Evolutionary conservation across 345 rosid species (phyloP).

Genomic region (Linum tenue): DNA sequence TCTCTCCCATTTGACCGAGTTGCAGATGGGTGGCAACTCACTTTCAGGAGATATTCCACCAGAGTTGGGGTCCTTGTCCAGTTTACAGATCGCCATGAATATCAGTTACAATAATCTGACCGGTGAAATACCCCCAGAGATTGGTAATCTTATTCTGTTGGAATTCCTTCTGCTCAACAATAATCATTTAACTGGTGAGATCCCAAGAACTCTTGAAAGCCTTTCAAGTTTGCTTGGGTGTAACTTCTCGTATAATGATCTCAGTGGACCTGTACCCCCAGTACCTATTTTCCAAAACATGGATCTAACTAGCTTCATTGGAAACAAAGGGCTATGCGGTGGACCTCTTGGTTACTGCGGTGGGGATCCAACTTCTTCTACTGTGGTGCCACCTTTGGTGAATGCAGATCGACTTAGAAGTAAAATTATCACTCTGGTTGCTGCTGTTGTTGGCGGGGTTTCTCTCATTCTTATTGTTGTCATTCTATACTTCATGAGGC

Average conservation of each 20-base stretch:
- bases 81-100: constrained; percentile 79
- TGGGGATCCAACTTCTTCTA: constrained; percentile 3
- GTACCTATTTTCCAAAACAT: constrained; percentile 53
- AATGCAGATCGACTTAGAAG: constrained; percentile 24
- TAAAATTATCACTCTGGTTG: constrained; percentile 40
- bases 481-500: constrained; percentile 45
- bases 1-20: constrained; percentile 57
- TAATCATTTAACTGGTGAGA: constrained; percentile 61
- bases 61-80: constrained; percentile 50
- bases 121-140: constrained; percentile 52
- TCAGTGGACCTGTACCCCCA: constrained; percentile 55
- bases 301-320: constrained; percentile 54
- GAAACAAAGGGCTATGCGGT: constrained; percentile 53
- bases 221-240: constrained; percentile 70
- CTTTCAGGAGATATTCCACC: constrained; percentile 55
- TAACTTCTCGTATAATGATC: constrained; percentile 67
- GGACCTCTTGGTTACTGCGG: constrained; percentile 32
- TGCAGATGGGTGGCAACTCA: constrained; percentile 76
- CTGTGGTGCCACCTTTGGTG: constrained; percentile 12
- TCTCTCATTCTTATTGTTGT: constrained; percentile 39
- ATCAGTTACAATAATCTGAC: constrained; percentile 61
- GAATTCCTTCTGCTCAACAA: constrained; percentile 65
- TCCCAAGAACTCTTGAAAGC: constrained; percentile 53
- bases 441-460: constrained; percentile 36
- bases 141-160: constrained; percentile 66